phyloP scores from a whole-genome alignment of 768 basidiomycete species.

The Leucosporidium scottii region DNA sequence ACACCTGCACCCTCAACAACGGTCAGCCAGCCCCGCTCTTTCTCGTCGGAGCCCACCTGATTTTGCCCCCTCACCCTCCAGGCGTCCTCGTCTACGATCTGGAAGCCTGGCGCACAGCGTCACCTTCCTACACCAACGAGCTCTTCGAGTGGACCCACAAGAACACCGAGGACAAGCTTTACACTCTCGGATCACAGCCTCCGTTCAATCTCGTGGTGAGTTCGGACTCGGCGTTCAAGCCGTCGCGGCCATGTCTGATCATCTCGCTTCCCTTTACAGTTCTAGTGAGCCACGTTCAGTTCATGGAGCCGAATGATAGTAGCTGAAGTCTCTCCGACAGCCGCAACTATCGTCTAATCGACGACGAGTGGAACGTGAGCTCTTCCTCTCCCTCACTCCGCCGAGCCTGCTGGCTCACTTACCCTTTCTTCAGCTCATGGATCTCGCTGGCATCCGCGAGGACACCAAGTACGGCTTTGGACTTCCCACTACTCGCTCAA shows the following conservation, averaged over 20 bases:
- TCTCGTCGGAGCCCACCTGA: neutral
- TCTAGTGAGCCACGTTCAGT: conserved; percentile 6
- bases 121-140: neutral
- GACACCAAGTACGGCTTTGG: neutral
- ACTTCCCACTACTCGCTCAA: neutral
- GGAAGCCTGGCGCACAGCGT: neutral
- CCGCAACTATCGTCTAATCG: conserved; percentile 6
- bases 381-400: neutral
- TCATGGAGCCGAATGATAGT: too few relatives aligned
- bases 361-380: conserved; percentile 2
- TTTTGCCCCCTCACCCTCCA: too few relatives aligned
- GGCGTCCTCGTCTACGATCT: conserved; percentile 7
- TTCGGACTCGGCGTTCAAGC: neutral
- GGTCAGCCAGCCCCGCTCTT: neutral
- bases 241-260: too few relatives aligned
- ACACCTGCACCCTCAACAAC: conserved; percentile 1
- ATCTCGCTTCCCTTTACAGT: neutral
- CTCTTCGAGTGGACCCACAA: neutral
- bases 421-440: neutral
- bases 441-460: neutral
- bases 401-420: neutral
- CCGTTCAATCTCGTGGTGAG: conserved; percentile 5
- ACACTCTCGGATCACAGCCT: neutral
- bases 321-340: neutral
- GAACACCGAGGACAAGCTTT: conserved; percentile 5